Evolutionary conservation across 345 rosid species (phyloP).

Genomic region (Excoecaria cochinchinensis): DNA sequence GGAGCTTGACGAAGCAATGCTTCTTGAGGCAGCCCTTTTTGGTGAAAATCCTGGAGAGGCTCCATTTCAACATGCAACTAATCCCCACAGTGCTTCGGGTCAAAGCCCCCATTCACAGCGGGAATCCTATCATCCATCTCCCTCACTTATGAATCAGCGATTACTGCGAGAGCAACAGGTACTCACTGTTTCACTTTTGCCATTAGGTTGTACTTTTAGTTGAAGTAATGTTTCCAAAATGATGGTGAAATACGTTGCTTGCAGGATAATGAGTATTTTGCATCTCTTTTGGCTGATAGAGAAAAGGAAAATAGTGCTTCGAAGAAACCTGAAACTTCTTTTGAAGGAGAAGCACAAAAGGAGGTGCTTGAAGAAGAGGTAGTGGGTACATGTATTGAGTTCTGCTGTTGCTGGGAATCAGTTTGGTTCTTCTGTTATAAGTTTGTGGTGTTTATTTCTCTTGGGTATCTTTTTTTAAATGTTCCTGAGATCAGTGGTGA

Average conservation of each 20-base stretch:
- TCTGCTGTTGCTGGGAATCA: neutral
- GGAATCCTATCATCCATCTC: slow-evolving; percentile 24
- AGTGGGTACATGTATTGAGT: neutral
- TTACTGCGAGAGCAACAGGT: slow-evolving; percentile 44
- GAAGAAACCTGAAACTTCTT: slow-evolving; percentile 35
- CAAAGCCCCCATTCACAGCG: slow-evolving; percentile 20
- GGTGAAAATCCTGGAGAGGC: slow-evolving; percentile 38
- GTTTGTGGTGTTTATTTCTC: neutral
- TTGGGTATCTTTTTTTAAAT: neutral
- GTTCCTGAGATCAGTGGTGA: neutral
- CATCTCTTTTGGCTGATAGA: slow-evolving; percentile 41
- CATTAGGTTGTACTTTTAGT: slow-evolving; percentile 10
- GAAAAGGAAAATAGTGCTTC: slow-evolving; percentile 35
- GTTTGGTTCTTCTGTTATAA: neutral
- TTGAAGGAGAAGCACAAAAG: slow-evolving; percentile 27
- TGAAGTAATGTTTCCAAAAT: slow-evolving; percentile 2
- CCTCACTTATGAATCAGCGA: slow-evolving; percentile 25
- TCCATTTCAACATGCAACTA: slow-evolving; percentile 24
- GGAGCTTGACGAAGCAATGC: slow-evolving; percentile 64
- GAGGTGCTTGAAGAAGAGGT: slow-evolving; percentile 34
- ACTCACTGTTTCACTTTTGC: neutral
- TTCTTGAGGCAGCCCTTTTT: slow-evolving; percentile 61
- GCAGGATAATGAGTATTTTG: slow-evolving; percentile 48
- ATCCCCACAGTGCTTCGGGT: slow-evolving; percentile 12
- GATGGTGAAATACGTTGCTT: slow-evolving; percentile 7